phyloP scores from a whole-genome alignment of 2,329 filamentous ascomycete genomes.

The Curvularia hawaiiensis region DNA sequence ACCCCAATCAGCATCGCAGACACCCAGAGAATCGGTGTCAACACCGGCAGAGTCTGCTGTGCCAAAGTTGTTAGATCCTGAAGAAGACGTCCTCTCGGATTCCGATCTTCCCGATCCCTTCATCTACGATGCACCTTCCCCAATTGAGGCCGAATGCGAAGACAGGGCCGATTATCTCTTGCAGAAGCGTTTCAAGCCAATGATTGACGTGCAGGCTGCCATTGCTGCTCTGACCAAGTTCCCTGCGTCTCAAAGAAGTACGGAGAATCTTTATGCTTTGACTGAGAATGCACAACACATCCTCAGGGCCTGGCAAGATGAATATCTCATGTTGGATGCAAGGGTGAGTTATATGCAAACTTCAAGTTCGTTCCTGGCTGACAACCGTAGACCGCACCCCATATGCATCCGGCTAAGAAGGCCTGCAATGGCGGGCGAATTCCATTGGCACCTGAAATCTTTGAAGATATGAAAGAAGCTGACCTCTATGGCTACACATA shows the following conservation, averaged over 20 bases:
- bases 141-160: slow-evolving; percentile 43
- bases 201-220: slow-evolving; percentile 51
- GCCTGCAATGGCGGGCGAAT: slow-evolving; percentile 55
- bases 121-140: slow-evolving; percentile 33
- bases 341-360: slow-evolving; percentile 28
- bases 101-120: slow-evolving; percentile 47
- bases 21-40: slow-evolving; percentile 31
- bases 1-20: slow-evolving; percentile 31
- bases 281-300: slow-evolving; percentile 60
- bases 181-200: slow-evolving; percentile 48
- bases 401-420: slow-evolving; percentile 58
- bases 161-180: slow-evolving; percentile 51
- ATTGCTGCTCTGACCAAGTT: slow-evolving; percentile 52
- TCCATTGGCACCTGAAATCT: slow-evolving; percentile 54
- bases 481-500: slow-evolving; percentile 65
- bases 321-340: slow-evolving; percentile 62
- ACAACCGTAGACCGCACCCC: slow-evolving; percentile 52
- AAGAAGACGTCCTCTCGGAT: slow-evolving; percentile 44
- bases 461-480: slow-evolving; percentile 65
- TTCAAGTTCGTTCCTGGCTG: slow-evolving; percentile 26
- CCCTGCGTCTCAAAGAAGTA: slow-evolving; percentile 50
- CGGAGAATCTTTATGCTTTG: slow-evolving; percentile 60
- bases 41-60: slow-evolving; percentile 31
- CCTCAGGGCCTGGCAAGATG: slow-evolving; percentile 62
- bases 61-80: slow-evolving; percentile 34